A percentile compares a stretch with the other conserved stretches of the same genome.
Evolutionary conservation across 139 green algal genomes (phyloP).

Genomic region (Mesotaenium endlicherianum): DNA sequence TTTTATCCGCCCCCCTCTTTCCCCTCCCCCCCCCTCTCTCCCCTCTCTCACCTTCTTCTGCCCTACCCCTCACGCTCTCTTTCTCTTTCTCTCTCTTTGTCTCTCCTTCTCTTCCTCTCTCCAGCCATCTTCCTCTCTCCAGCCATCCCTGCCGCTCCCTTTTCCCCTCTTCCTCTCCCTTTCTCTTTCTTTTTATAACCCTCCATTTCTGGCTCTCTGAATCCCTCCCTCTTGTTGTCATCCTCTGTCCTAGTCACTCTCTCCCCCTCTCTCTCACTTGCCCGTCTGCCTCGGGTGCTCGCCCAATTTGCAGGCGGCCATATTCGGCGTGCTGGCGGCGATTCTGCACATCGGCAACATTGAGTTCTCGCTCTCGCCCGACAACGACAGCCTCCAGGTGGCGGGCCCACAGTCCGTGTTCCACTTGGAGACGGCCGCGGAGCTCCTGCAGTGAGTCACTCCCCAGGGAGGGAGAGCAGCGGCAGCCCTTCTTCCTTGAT

Average conservation of each 20-base stretch:
- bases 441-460: slow-evolving; percentile 22
- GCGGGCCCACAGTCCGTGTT: slow-evolving; percentile 34
- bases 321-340: slow-evolving; percentile 84
- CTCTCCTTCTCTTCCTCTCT: not conserved
- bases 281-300: no score
- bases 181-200: not conserved
- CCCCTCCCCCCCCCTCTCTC: not conserved
- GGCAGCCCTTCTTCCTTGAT: no score
- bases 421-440: slow-evolving; percentile 19
- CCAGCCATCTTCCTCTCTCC: not conserved
- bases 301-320: slow-evolving; percentile 59
- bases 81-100: not conserved
- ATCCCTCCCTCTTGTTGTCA: not conserved
- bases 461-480: no score
- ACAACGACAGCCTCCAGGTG: slow-evolving; percentile 41
- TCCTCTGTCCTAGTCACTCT: not conserved
- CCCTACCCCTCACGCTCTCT: not conserved
- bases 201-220: not conserved
- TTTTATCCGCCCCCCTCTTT: no score
- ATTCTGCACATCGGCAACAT: slow-evolving; percentile 90
- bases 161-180: not conserved
- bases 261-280: not conserved
- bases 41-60: not conserved
- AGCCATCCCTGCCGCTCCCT: not conserved
- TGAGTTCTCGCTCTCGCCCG: slow-evolving; percentile 46